These are phyloP conservation scores for Coniochaeta sp. DNA, from an alignment of 2,329 filamentous ascomycete genomes.

Conservation along the genomic window DNA sequence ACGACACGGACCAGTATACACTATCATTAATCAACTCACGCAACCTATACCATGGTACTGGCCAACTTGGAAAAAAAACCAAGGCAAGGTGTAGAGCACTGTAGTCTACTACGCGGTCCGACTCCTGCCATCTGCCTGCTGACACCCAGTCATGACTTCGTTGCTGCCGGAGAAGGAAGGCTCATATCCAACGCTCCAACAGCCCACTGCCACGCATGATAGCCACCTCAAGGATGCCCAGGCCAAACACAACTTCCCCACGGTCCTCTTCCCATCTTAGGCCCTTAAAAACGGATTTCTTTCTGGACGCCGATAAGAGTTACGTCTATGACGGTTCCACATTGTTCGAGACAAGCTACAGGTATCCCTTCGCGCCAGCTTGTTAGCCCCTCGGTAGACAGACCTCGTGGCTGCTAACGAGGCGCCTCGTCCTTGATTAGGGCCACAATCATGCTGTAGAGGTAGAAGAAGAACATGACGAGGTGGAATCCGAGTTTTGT, in stretches of 20 bases:
- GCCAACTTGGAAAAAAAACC: neutral
- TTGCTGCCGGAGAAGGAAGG: neutral
- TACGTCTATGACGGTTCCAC: neutral
- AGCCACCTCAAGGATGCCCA: neutral
- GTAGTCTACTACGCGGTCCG: neutral
- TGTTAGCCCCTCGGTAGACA: neutral
- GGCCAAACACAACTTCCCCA: neutral
- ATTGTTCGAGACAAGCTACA: neutral
- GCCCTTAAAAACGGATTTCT: neutral
- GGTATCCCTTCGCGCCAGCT: neutral
- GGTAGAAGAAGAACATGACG: slow-evolving; percentile 99
- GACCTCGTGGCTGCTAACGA: neutral
- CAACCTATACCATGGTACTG: neutral
- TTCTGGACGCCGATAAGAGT: neutral
- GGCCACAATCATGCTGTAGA: slow-evolving; percentile 97
- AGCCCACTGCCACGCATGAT: neutral
- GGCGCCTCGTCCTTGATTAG: slow-evolving; percentile 81
- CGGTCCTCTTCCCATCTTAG: neutral
- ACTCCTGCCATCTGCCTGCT: neutral
- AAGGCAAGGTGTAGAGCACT: neutral
- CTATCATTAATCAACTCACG: neutral
- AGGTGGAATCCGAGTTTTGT: slow-evolving; percentile 98
- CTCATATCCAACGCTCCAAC: neutral
- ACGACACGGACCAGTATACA: neutral
- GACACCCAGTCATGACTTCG: neutral